Evolutionary conservation across 2,329 filamentous ascomycete species (phyloP), one percentile per base, ranked within the genome.

Genomic region (Cryphonectria parasitica): DNA sequence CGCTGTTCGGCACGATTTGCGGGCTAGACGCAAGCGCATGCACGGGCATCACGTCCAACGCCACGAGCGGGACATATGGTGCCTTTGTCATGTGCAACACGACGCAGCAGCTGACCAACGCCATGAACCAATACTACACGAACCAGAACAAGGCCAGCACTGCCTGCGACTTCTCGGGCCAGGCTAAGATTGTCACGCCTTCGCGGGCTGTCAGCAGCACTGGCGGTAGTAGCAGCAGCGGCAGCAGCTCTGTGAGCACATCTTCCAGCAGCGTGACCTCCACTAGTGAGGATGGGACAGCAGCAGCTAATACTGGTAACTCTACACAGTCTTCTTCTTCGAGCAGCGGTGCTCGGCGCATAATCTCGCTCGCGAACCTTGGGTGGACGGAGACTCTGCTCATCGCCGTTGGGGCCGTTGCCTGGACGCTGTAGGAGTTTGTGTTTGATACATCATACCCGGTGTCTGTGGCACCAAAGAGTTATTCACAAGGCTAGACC

Each of bases 1-100:
- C 86, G 17, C 87, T 96, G 75, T 98, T 98, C 81, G 85, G 84
- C 79, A 89, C 83, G 79, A 88, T 95, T 80, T 96, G 93, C 82
- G 91, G 89, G 67, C 77, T 81, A 52, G 79, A 84, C 72, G 79
- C 82, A 64, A 78, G 80, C 49, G 85, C 87, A 74, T 95, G 93
- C 82, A 81, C 80, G 28, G 92, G 90, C 69, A 94, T 96, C 81
- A 83, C 81, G 74, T 86, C 85, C 74, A 91, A 95, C 80, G 87
- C 87, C 65, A 88, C 86, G 70, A 87, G 84, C 34, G 93, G 92
- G 76, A 82, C 85, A 71, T 96, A 92, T 80, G 93, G 93, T 75
- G 88, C 91, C 56, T 93, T 92, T 85, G 88, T 89, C 80, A 93
- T 94, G 89, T 96, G 93, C 85, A 84, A 85, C 74, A 77, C 88